Conservation (phyloP, 805 yeast species). For the Cephaloascus fragrans region DNA sequence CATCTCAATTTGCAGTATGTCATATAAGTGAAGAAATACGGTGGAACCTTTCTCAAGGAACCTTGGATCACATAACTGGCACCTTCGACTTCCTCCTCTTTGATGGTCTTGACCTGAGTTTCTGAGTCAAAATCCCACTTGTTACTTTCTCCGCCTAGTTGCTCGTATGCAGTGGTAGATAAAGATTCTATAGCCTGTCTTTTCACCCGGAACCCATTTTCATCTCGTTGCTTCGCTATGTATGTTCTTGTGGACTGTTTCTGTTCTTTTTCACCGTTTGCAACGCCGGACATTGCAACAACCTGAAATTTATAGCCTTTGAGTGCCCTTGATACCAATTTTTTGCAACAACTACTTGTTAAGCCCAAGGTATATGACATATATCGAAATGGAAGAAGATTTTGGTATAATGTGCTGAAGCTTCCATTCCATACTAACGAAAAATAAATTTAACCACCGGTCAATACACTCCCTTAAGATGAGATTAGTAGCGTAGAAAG, state of each 20-base stretch:
- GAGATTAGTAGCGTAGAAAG: no score
- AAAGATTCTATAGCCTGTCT: conserved; percentile 33
- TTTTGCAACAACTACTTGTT: no score
- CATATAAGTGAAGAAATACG: conserved; percentile 82
- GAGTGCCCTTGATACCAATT: no score
- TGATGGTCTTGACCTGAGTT: conserved; percentile 13
- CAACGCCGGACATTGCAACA: no score
- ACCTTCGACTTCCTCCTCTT: conserved; percentile 50
- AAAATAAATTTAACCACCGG: no score
- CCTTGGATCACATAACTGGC: conserved; percentile 50
- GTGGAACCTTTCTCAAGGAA: conserved; percentile 60
- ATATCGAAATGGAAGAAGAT: no score
- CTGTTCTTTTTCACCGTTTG: no score
- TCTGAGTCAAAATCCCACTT: conserved; percentile 9
- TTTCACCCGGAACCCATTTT: conserved; percentile 36
- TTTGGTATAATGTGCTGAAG: no score
- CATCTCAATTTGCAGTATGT: conserved; percentile 90
- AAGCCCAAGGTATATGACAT: no score
- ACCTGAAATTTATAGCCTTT: no score
- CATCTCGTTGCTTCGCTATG: conserved; percentile 22
- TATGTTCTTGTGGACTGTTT: not conserved
- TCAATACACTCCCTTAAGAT: no score
- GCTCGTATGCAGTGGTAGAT: conserved; percentile 28
- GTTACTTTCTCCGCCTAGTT: conserved; percentile 21
- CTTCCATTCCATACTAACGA: no score